Percentiles rank a stretch among this genome's conserved stretches.
These are phyloP conservation scores for Sporothrix sp. DNA, from an alignment of 2,329 filamentous ascomycete genomes.

Conservation along the genomic window DNA sequence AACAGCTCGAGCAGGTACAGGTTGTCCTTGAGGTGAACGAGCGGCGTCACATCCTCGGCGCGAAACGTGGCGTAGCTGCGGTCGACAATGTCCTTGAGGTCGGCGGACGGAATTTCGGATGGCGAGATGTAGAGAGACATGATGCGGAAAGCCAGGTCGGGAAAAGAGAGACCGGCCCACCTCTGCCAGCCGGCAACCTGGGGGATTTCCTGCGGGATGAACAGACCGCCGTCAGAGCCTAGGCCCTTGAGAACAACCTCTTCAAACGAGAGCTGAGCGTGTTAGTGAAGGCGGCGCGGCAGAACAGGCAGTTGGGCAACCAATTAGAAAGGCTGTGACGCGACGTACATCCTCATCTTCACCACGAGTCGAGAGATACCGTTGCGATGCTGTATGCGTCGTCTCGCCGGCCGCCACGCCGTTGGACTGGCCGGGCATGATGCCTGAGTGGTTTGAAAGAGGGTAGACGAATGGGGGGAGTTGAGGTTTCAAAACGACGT, in stretches of 20 bases:
- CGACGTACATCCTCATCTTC: slow-evolving; percentile 18
- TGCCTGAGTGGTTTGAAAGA: not conserved
- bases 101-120: slow-evolving; percentile 67
- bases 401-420: slow-evolving; percentile 5
- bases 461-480: not conserved
- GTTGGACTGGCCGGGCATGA: slow-evolving; percentile 14
- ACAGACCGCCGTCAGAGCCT: slow-evolving; percentile 76
- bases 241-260: slow-evolving; percentile 84
- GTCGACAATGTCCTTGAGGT: slow-evolving; percentile 74
- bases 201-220: slow-evolving; percentile 78
- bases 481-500: not conserved
- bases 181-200: slow-evolving; percentile 36
- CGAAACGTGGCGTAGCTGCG: slow-evolving; percentile 88
- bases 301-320: too few relatives aligned
- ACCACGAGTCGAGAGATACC: slow-evolving; percentile 19
- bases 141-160: slow-evolving; percentile 74
- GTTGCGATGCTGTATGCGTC: slow-evolving; percentile 20
- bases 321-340: too few relatives aligned
- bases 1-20: slow-evolving; percentile 88
- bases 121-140: slow-evolving; percentile 80
- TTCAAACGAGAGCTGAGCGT: slow-evolving; percentile 71
- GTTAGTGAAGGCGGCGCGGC: not conserved
- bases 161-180: slow-evolving; percentile 72
- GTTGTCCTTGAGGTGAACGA: slow-evolving; percentile 64
- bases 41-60: slow-evolving; percentile 63